These are phyloP conservation scores for Endogone sp. DNA, from an alignment of 192 early-diverging fungal genomes.

Conservation along the genomic window DNA sequence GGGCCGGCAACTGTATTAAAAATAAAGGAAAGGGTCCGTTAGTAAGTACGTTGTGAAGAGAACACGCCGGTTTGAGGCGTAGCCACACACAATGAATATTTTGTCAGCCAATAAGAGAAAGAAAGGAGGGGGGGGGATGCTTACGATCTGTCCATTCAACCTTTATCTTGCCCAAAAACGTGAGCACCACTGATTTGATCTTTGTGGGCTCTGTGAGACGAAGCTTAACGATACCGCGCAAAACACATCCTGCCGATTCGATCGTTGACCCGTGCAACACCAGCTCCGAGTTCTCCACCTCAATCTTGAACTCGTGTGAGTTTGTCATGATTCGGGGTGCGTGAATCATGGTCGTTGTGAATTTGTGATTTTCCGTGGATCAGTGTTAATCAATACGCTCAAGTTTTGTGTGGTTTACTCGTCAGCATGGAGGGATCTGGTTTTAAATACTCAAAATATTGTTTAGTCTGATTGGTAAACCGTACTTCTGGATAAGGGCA, in stretches of 20 bases:
- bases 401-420: too few relatives aligned
- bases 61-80: neutral
- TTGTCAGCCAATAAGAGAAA: neutral
- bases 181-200: conserved; percentile 42
- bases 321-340: conserved; percentile 7
- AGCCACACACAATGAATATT: neutral
- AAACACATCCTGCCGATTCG: conserved; percentile 41
- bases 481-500: too few relatives aligned
- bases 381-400: too few relatives aligned
- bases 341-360: neutral
- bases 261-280: conserved; percentile 31
- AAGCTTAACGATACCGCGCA: conserved; percentile 49
- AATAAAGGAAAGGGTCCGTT: too few relatives aligned
- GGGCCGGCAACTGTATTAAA: conserved; percentile 17
- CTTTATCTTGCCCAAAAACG: conserved; percentile 49
- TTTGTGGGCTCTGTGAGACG: conserved; percentile 40
- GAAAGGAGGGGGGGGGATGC: neutral
- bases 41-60: neutral
- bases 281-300: conserved; percentile 28
- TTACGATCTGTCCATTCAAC: conserved; percentile 43
- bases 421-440: too few relatives aligned
- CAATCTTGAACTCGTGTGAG: conserved; percentile 26
- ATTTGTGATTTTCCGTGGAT: too few relatives aligned
- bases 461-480: too few relatives aligned
- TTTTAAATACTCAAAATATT: too few relatives aligned